phyloP scores from a whole-genome alignment of 2,329 filamentous ascomycete species.

The Scedosporium dehoogii region DNA sequence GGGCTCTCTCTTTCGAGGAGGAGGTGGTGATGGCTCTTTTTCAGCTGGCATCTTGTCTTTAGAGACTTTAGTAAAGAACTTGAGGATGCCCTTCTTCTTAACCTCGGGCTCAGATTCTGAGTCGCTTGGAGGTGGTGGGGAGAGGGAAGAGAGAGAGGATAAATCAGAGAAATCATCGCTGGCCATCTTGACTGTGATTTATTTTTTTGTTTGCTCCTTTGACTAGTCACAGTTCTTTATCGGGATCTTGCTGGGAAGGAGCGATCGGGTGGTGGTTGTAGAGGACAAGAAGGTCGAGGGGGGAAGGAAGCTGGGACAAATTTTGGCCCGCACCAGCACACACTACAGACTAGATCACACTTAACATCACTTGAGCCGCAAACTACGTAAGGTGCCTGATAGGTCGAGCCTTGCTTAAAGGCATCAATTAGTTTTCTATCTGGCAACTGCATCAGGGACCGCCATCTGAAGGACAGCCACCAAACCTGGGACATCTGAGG shows the following conservation, averaged over 20 bases:
- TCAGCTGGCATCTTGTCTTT: constrained; percentile 29
- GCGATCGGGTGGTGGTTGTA: constrained; percentile 3
- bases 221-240: neutral
- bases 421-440: neutral
- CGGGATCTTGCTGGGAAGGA: neutral
- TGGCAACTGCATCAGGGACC: neutral
- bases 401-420: constrained; percentile 12
- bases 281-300: constrained; percentile 18
- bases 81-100: constrained; percentile 51
- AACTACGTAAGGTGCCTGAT: constrained; percentile 10
- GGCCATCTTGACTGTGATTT: constrained; percentile 33
- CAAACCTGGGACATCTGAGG: neutral
- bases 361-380: constrained; percentile 12
- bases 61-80: constrained; percentile 42
- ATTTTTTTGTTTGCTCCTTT: neutral
- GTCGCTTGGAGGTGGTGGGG: constrained; percentile 30
- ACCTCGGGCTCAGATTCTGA: constrained; percentile 41
- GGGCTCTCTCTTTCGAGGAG: constrained; percentile 67
- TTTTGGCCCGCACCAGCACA: constrained; percentile 9
- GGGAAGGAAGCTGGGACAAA: constrained; percentile 9
- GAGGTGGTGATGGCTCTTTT: constrained; percentile 49
- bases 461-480: neutral
- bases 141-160: constrained; percentile 44
- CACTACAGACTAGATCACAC: constrained; percentile 10
- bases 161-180: constrained; percentile 54